phyloP scores from a whole-genome alignment of 805 yeast genomes.

The Barnettozyma populi region DNA sequence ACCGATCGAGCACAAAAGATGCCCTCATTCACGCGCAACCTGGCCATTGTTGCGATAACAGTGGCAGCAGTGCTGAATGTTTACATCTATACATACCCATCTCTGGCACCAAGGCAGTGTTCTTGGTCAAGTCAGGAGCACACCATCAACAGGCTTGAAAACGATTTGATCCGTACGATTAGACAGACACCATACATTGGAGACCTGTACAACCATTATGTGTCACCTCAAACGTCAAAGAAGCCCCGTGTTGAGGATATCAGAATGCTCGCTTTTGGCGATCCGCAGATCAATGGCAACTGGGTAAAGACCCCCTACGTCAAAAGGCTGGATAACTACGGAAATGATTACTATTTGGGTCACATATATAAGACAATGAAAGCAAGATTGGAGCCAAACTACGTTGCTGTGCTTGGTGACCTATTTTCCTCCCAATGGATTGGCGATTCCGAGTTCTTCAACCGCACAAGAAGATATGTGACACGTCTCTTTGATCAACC shows the following conservation, averaged over 20 bases:
- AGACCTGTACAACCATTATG: conserved; percentile 24
- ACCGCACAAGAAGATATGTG: conserved; percentile 69
- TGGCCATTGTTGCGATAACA: conserved; percentile 22
- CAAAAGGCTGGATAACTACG: conserved; percentile 75
- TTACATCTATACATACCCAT: conserved; percentile 75
- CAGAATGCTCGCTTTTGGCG: conserved; percentile 80
- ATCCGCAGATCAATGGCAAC: conserved; percentile 93
- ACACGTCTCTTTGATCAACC: conserved; percentile 65
- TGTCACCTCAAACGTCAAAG: conserved; percentile 16
- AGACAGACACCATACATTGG: conserved; percentile 19
- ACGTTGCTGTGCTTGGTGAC: conserved; percentile 90
- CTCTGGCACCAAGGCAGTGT: conserved; percentile 47
- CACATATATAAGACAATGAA: conserved; percentile 72
- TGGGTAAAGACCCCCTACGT: conserved; percentile 67
- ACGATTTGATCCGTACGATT: conserved; percentile 7
- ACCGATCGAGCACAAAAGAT: background rate
- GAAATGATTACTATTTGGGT: conserved; percentile 85
- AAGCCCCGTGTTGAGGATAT: conserved; percentile 37
- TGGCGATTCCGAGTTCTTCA: conserved; percentile 74
- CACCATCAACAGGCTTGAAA: conserved; percentile 11
- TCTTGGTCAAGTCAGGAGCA: conserved; percentile 45
- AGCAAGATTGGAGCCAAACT: conserved; percentile 60
- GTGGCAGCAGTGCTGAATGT: conserved; percentile 46
- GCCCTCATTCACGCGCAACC: conserved; percentile 16
- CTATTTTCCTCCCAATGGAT: conserved; percentile 94